phyloP scores from a whole-genome alignment of 192 early-diverging fungal species.

The Coemansia sp. region DNA sequence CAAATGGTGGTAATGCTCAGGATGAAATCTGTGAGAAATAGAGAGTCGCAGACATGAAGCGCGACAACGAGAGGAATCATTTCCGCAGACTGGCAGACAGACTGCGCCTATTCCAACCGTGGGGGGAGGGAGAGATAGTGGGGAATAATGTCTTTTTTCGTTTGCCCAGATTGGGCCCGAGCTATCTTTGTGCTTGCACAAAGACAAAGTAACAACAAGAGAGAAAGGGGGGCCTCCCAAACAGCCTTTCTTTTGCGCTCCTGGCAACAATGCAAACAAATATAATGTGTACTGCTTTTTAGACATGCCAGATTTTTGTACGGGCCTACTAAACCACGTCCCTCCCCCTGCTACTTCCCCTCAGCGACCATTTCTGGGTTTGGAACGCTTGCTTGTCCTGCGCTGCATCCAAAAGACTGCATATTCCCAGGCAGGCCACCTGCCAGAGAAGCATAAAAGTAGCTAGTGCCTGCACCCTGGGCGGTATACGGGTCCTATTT shows the following conservation, averaged over 20 bases:
- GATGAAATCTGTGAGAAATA: background rate
- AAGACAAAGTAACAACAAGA: background rate
- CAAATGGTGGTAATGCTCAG: background rate
- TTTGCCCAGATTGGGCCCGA: background rate
- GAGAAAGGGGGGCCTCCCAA: background rate
- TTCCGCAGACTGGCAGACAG: background rate
- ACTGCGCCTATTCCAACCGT: background rate
- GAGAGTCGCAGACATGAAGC: background rate
- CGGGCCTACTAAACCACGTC: background rate
- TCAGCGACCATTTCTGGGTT: background rate
- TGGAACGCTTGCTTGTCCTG: background rate
- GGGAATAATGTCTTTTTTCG: background rate
- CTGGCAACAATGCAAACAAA: too few species aligned
- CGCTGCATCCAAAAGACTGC: background rate
- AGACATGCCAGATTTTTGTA: conserved; percentile 2
- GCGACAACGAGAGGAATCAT: background rate
- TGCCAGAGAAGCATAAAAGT: conserved; percentile 9
- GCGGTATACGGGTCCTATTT: background rate
- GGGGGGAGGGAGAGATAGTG: background rate
- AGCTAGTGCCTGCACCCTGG: background rate
- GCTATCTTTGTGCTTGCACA: background rate
- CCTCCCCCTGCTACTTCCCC: background rate
- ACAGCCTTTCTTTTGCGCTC: background rate
- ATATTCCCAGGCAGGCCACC: background rate
- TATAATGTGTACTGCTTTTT: background rate